Evolutionary conservation across 306 rosid genomes (phyloP), one percentile per base, ranked within the genome.

Genomic region (Arachis hypogaea): DNA sequence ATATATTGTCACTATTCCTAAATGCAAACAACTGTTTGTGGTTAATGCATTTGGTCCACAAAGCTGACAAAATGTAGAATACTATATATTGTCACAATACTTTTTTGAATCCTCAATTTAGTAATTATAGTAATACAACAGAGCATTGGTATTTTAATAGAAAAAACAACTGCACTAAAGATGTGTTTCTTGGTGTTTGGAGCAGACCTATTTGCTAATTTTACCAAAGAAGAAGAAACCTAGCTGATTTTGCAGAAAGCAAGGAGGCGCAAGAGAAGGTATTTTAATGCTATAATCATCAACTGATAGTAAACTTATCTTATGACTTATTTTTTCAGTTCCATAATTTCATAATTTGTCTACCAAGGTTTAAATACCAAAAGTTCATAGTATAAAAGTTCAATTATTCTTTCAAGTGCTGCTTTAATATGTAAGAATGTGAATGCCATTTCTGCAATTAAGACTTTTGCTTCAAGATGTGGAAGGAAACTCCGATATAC

Each of bases 201-300:
- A 58, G 77, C 52, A 85, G 87, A 70, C 71, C 29, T 77, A 45
- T 81, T 77, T 4, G 83, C 80, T 47, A 79, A 66, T 62, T 72
- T 77, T 70, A 79, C 68, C 28, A 85, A 81, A 71, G 91, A 92
- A 54, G 93, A 90, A 84, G 99, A 90, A 84, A 83, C 90, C 18
- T 72, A 87, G 40, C 78, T 86, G 84, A 92, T 95, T 79, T 66
- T 95, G 88, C 81, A 83, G 72, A 79, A 87, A 65, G 99, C 99
- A 30, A 91, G 98, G 78, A 90, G 87, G 85, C 92, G 88, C 55
- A 95, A 90, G 84, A 90, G 98, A 83, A 90, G 75, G 88, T 79
- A 47, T 70, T 38, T 81, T 81, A 18, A 82, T 79, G 67, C 85
- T 30, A 82, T 90, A 82, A 77, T 80, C 73, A 87, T 89, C 72